Evolutionary conservation across 2,329 filamentous ascomycete genomes (phyloP), one percentile per base, ranked within the genome.

Genomic region (Verticillium tricorpus): DNA sequence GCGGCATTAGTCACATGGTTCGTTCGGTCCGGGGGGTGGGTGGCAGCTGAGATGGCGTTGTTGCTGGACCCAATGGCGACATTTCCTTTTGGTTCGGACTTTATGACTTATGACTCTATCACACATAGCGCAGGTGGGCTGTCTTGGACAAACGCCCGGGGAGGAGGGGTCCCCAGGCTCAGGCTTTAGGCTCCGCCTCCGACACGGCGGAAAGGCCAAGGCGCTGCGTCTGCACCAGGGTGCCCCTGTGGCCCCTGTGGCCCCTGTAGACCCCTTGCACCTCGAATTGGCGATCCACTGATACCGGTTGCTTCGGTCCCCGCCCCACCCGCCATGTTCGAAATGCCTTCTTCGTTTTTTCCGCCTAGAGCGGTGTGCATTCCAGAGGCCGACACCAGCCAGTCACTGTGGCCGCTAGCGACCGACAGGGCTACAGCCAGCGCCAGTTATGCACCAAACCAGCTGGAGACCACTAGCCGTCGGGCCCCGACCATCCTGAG

Each of bases 371-470:
- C 57, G 57, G 57, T 58, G 45, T 58, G 57, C 57, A 58, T 31
- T 17, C 54, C 14, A 15, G 54, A 6, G 28, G 28, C 28, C 28
- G n/a, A n/a, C n/a, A n/a, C n/a, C n/a, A 34, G 31, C 55, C 31
- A 6, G 11, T 25, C 28, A 9, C 55, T 52, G n/a, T 25, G 45
- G 45, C n/a, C 45, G 19, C 45, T 22, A 52, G n/a, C 34, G 31
- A 32, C 55, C 17, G 22, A 37, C n/a, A 6, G 8, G 55, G 55
- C 55, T 19, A 35, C 3, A n/a, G 2, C 8, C 25, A 28, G 37
- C 39, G 28, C 25, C 57, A 14, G 57, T 50, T 58, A 58, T 58
- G 57, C 57, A 58, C 57, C 40, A 58, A 58, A 19, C 17, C 37
- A 58, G 45, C 45, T 15, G 39, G 11, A 52, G n/a, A 8, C 45